These are phyloP conservation scores for Irpex sp. DNA, from an alignment of 1,284 basidiomycete species.

Conservation along the genomic window DNA sequence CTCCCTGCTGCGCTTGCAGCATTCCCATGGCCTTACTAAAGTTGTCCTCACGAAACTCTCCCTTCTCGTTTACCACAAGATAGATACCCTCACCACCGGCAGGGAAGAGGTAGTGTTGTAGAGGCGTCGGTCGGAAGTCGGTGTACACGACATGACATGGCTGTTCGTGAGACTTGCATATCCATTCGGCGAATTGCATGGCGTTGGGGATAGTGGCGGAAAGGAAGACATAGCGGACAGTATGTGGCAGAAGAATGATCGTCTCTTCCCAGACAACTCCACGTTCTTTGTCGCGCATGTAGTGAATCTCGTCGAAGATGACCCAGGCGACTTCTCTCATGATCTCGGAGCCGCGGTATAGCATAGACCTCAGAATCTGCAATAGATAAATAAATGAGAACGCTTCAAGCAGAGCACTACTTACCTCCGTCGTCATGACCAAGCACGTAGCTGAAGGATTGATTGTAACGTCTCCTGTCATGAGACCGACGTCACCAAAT, in stretches of 20 bases:
- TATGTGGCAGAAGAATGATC: constrained; percentile 94
- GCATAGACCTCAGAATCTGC: constrained; percentile 98
- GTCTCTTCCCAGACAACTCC: constrained; percentile 90
- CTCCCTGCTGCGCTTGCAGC: constrained; percentile 80
- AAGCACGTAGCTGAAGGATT: constrained; percentile 96
- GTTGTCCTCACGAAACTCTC: constrained; percentile 95
- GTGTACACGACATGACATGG: constrained; percentile 99
- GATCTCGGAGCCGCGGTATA: constrained; percentile 97
- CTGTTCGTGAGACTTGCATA: constrained; percentile 94
- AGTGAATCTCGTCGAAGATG: constrained; percentile 99
- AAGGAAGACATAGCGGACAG: constrained; percentile 96
- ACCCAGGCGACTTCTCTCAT: constrained; percentile 99
- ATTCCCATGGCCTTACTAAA: constrained; percentile 98
- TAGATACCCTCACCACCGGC: constrained; percentile 96
- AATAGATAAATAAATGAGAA: not conserved
- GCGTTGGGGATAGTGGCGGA: constrained; percentile 99
- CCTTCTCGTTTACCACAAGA: constrained; percentile 95
- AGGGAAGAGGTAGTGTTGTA: constrained; percentile 98
- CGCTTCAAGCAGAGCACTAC: constrained; percentile 15
- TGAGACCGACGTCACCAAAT: constrained; percentile 96
- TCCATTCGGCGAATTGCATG: constrained; percentile 99
- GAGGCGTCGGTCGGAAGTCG: constrained; percentile 95
- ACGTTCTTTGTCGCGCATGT: constrained; percentile 97
- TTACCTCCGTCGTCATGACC: constrained; percentile 98
- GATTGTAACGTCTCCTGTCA: constrained; percentile 99